Evolutionary conservation across 148 eudicot species (phyloP), one percentile per base, ranked within the genome.

Genomic region (Camellia japonica): DNA sequence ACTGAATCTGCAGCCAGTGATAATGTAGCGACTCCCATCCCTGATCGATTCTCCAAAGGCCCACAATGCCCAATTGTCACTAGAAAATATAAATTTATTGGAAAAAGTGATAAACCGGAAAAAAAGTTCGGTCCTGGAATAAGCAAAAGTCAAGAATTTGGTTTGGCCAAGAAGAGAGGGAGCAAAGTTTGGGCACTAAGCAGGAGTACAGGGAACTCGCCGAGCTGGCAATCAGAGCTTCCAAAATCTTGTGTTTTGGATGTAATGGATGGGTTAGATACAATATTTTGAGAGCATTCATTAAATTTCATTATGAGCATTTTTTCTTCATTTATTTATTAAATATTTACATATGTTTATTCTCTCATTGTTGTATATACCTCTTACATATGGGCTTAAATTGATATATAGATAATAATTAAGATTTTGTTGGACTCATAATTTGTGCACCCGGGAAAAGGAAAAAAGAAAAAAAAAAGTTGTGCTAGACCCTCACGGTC

Each of bases 71-170:
- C 83, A 84, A 79, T 82, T 93, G 68, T 84, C 97, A 0, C 51
- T 74, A 47, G 99, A 95, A 74, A 97, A 95, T n/a, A 87, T 81
- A 44, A 68, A 83, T 76, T 81, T 95, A 73, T 72, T 95, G 65
- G 91, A 90, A 66, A 79, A 83, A 23, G 93, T 89, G 19, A 78
- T 72, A 87, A 90, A 83, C 74, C 78, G 81, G 86, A 23, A 23
- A 82, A 86, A 79, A 87, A 78, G 68, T 76, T 82, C 60, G 81
- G 69, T 54, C 92, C 88, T 0, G 90, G 93, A 43, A 85, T 87
- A 7, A 93, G 99, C 88, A 95, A 92, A 88, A 95, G 99, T 75
- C 99, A 95, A 81, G 97, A 93, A 68, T 87, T 93, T 66, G 46
- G 77, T 55, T 73, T 81, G 71, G 80, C 81, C 3, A 85, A 77